phyloP scores from a whole-genome alignment of 1,284 basidiomycete genomes.

The Pseudozyma flocculosa region DNA sequence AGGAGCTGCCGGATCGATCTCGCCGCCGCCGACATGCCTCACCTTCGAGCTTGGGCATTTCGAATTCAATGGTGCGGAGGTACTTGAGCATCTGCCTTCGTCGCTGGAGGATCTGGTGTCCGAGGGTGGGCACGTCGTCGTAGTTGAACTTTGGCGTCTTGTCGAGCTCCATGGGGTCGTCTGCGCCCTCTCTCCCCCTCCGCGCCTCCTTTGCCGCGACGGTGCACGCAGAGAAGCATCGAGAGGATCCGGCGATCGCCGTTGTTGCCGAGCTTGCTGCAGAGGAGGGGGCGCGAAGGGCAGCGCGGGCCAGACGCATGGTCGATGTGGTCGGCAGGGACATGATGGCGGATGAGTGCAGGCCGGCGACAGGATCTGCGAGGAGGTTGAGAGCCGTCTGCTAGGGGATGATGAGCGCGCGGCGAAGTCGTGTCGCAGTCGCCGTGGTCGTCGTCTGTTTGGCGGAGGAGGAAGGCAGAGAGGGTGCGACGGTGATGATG shows the following conservation, averaged over 20 bases:
- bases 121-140: conserved; percentile 54
- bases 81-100: conserved; percentile 48
- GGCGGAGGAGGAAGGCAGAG: conserved; percentile 9
- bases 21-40: no score
- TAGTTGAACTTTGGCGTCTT: conserved; percentile 48
- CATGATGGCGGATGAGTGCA: no score
- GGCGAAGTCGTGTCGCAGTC: no score
- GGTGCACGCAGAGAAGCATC: conserved; percentile 31
- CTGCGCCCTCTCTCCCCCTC: conserved; percentile 18
- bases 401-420: no score
- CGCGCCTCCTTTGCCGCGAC: conserved; percentile 34
- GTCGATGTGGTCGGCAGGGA: no score
- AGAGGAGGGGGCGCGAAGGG: conserved; percentile 4
- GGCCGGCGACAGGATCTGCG: no score
- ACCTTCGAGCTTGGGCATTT: conserved; percentile 51
- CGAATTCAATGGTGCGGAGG: conserved; percentile 43
- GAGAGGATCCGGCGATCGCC: background rate
- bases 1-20: background rate
- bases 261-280: conserved; percentile 14
- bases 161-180: conserved; percentile 40
- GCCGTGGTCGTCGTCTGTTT: background rate
- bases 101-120: conserved; percentile 45
- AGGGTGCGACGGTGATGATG: conserved; percentile 4
- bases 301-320: no score
- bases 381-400: no score